Evolutionary conservation across 495 filamentous ascomycete species (phyloP), one percentile per base, ranked within the genome.

Genomic region (Penicillium parvum): DNA sequence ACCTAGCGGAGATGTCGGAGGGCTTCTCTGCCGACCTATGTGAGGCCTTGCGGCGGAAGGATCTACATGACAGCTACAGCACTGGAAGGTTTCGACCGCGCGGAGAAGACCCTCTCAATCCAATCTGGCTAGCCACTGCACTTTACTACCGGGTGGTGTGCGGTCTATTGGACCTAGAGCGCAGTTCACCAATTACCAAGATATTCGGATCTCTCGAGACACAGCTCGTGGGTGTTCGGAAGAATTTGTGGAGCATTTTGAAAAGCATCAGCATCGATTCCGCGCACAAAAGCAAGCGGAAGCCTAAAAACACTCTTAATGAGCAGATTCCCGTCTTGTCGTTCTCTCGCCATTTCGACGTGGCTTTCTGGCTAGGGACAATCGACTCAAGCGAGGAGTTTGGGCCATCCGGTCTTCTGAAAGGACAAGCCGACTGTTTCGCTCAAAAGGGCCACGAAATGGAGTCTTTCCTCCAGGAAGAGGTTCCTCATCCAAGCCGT

Each of bases 131-230:
- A n/a, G 49, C 55, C 2, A 19, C 23, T 4, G 52, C 45, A 6
- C 43, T 59, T 5, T 59, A 59, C 20, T 53, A 36, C 26, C 45
- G 49, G 7, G 21, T 48, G n/a, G 12, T 45, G 1, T 14, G 20
- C 6, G 37, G 34, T 7, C 7, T 59, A 7, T n/a, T 40, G 17
- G 30, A 23, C 7, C n/a, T 56, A 3, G 37, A 36, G 11, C 9
- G 21, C 1, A 33, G 12, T 19, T 14, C 23, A 0, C 10, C 36
- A 9, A 29, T 59, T 15, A 14, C 27, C 9, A 38, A 27, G 5
- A 49, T 56, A 3, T 47, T 56, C 15, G 29, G 25, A 11, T 7
- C 38, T 7, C 18, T 48, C 2, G 15, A 17, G 1, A 10, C 14
- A 6, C 26, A 47, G 2, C 19, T 57, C 4, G 10, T 16, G 3